A percentile compares a stretch with the other conserved stretches of the same genome.
These are phyloP conservation scores for Tetrapisispora namnaoensis DNA, from an alignment of 805 yeast species.

Conservation along the genomic window DNA sequence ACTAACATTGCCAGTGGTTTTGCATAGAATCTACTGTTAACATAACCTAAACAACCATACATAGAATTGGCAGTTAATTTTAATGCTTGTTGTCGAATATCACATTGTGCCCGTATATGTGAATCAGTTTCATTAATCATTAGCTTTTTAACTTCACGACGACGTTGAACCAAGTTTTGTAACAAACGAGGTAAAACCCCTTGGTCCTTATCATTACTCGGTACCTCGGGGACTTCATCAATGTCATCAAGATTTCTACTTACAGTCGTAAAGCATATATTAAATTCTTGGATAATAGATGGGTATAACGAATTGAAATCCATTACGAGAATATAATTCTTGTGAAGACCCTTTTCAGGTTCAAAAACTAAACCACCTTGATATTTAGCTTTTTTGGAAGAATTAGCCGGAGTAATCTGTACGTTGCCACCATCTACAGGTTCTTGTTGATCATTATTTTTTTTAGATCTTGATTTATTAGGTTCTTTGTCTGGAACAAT, in stretches of 20 bases:
- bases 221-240: conserved; percentile 61
- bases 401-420: conserved; percentile 34
- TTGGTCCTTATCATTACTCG: conserved; percentile 44
- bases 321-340: conserved; percentile 84
- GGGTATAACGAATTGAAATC: conserved; percentile 97
- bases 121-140: conserved; percentile 65
- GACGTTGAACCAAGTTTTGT: conserved; percentile 76
- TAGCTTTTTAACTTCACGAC: conserved; percentile 83
- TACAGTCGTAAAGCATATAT: conserved; percentile 94
- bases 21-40: conserved; percentile 87
- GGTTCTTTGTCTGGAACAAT: conserved; percentile 82
- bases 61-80: conserved; percentile 97
- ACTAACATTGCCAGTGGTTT: conserved; percentile 92
- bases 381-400: conserved; percentile 58
- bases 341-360: conserved; percentile 91
- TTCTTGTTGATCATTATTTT: conserved; percentile 20
- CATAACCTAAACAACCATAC: conserved; percentile 97
- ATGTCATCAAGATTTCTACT: conserved; percentile 48
- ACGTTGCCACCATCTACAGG: conserved; percentile 28
- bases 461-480: conserved; percentile 30
- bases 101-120: conserved; percentile 71
- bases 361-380: conserved; percentile 95
- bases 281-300: conserved; percentile 91
- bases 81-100: conserved; percentile 90
- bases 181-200: conserved; percentile 86